phyloP scores from a whole-genome alignment of 176 grass and related monocot genomes.

The Avena atlantica region DNA sequence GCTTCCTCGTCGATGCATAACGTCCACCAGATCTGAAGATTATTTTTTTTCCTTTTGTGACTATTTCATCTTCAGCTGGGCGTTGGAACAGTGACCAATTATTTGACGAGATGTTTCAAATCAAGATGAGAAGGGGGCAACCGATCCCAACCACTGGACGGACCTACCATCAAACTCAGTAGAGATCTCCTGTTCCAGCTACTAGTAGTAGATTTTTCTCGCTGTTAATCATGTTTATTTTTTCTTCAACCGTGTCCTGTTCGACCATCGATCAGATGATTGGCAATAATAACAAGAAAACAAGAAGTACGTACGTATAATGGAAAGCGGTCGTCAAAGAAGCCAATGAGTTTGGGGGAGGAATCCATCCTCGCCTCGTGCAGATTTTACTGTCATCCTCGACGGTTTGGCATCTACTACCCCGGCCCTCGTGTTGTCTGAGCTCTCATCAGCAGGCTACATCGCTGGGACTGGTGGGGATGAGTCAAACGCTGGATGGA shows the following conservation, averaged over 20 bases:
- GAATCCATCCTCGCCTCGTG: constrained; percentile 28
- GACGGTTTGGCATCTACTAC: constrained; percentile 42
- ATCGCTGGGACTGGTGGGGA: not conserved
- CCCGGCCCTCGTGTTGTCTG: not conserved
- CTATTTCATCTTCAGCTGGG: not conserved
- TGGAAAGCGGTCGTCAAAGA: constrained; percentile 9
- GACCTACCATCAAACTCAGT: constrained; percentile 18
- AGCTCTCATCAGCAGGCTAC: not conserved
- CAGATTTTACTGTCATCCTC: constrained; percentile 47
- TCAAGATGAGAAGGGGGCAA: constrained; percentile 40
- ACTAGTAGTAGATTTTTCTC: constrained; percentile 1
- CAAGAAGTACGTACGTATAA: not conserved
- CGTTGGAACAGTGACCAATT: constrained; percentile 43
- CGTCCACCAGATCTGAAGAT: constrained; percentile 37
- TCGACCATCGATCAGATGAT: not conserved
- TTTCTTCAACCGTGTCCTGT: not conserved
- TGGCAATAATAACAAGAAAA: not conserved
- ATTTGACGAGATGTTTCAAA: constrained; percentile 50
- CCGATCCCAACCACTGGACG: constrained; percentile 33
- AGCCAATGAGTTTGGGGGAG: constrained; percentile 36
- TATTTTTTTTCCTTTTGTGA: not conserved
- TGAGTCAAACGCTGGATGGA: constrained; percentile 33
- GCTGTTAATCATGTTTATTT: not conserved
- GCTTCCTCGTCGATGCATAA: not conserved
- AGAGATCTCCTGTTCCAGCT: constrained; percentile 19